Evolutionary conservation across 2,329 filamentous ascomycete genomes (phyloP).

Genomic region (Neopestalotiopsis rosae): DNA sequence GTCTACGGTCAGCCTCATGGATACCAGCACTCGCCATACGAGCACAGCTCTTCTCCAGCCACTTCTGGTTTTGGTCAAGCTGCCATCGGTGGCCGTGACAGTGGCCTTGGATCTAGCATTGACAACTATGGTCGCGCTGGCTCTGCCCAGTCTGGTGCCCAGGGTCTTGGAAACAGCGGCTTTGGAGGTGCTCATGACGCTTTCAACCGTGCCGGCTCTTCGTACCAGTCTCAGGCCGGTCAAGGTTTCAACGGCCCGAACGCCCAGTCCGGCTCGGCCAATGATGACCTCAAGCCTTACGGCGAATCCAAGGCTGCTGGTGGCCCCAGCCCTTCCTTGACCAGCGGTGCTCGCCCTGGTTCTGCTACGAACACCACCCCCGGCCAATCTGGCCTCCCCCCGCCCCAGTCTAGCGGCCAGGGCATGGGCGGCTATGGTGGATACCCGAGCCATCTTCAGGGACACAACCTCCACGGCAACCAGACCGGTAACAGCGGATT

Average conservation of each 20-base stretch:
- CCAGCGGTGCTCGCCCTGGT: constrained; percentile 60
- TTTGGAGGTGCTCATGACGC: constrained; percentile 61
- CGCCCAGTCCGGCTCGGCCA: constrained; percentile 49
- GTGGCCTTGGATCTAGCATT: constrained; percentile 54
- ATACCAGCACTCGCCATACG: constrained; percentile 63
- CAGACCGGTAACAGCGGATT: constrained; percentile 53
- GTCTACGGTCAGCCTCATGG: constrained; percentile 60
- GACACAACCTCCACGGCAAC: constrained; percentile 58
- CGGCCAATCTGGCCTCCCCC: constrained; percentile 59
- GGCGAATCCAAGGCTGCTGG: constrained; percentile 59
- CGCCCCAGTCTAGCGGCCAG: constrained; percentile 59
- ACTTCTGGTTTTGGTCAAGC: constrained; percentile 57
- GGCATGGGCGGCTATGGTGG: constrained; percentile 59
- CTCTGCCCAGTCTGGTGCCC: constrained; percentile 54
- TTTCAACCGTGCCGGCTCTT: constrained; percentile 57
- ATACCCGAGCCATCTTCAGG: constrained; percentile 61
- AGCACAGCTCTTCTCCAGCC: constrained; percentile 59
- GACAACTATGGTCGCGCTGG: constrained; percentile 59
- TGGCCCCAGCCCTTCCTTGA: constrained; percentile 62
- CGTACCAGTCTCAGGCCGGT: constrained; percentile 60
- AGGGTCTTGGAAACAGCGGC: constrained; percentile 55
- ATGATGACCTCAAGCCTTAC: constrained; percentile 65
- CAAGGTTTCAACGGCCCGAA: constrained; percentile 58
- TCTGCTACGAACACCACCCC: constrained; percentile 61
- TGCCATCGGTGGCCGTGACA: constrained; percentile 57